Evolutionary conservation across 345 rosid species (phyloP), one percentile per base, ranked within the genome.

Genomic region (Lepidium aucheri): DNA sequence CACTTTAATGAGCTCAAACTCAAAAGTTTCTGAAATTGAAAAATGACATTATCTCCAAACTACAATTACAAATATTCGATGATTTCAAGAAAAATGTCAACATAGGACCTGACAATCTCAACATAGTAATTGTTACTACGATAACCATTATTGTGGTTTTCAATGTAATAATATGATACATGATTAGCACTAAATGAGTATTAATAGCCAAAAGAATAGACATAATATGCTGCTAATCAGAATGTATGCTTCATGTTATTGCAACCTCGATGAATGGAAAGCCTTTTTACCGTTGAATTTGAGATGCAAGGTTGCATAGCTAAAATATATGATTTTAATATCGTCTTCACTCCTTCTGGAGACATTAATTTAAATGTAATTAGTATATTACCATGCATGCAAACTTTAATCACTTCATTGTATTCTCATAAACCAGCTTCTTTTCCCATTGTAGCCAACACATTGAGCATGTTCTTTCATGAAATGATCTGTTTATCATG

Each of bases 261-360:
- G n/a, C 4, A 36, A 11, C 51, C 28, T 43, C 7, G n/a, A n/a
- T 20, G 22, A 20, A 20, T 20, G 22, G 75, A 74, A 84, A 75
- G 78, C 81, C 74, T 79, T 91, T 83, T 91, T 83, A 92, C 98
- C 94, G 42, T 57, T 78, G 84, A 73, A 78, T 83, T 76, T 71
- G 91, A 85, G 80, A 79, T 69, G 71, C 79, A 65, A 65, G 22
- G 22, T 20, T 20, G 22, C 22, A 20, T 20, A 20, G 22, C 22
- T 20, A 20, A 20, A 20, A 20, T 20, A 20, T 20, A 20, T 20
- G 22, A 20, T 20, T 20, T 20, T 1, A 20, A 20, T n/a, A 20
- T 20, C 22, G 1, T 20, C 22, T 20, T 20, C 1, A 20, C 22
- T 20, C 22, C 22, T 2, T 20, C 22, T 20, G 1, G 22, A 20